Base-by-base conservation (phyloP, 257 asterid species). In the Nemophila menziesii region DNA sequence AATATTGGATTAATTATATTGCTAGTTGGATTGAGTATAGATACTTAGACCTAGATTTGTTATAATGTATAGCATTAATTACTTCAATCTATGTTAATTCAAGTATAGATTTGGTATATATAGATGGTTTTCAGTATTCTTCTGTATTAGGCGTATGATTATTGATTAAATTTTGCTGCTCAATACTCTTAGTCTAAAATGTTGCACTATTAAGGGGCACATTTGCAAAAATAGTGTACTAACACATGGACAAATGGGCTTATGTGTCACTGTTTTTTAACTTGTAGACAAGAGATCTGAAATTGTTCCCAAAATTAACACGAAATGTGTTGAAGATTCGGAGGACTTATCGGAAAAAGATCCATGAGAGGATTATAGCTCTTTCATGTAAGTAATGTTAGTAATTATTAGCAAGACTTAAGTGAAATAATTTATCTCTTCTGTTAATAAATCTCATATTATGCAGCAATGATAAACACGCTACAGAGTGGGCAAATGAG, bases 241-340 rank as follows among this genome's bases (percentile, higher is more conserved):
- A n/a, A n/a, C n/a, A n/a, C n/a, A n/a, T n/a, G n/a, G n/a, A n/a
- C n/a, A n/a, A n/a, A n/a, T n/a, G n/a, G n/a, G n/a, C n/a, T n/a
- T n/a, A n/a, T 16, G 13, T 13, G 16, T 61, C 33, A 51, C 20
- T 56, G 44, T 23, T 17, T 16, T 22, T 36, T 12, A 47, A 37
- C 22, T 59, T 69, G 55, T 62, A 90, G 99, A 77, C 92, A 6
- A 79, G 86, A 55, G 96, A 85, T 57, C 51, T 78, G 61, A 85
- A 71, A 59, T 61, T 72, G 78, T 53, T 85, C 64, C 93, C 94
- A 17, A 76, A 74, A 63, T 56, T 62, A 18, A 56, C 13, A 18
- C 77, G 89, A 22, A 48, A 43, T 23, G 46, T 72, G 62, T 46
- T 85, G 61, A 77, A 78, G 66, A 72, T 49, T 67, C 82, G 70